These are phyloP conservation scores for Solanum tarapatanum DNA, from an alignment of 257 asterid genomes.

Conservation along the genomic window DNA sequence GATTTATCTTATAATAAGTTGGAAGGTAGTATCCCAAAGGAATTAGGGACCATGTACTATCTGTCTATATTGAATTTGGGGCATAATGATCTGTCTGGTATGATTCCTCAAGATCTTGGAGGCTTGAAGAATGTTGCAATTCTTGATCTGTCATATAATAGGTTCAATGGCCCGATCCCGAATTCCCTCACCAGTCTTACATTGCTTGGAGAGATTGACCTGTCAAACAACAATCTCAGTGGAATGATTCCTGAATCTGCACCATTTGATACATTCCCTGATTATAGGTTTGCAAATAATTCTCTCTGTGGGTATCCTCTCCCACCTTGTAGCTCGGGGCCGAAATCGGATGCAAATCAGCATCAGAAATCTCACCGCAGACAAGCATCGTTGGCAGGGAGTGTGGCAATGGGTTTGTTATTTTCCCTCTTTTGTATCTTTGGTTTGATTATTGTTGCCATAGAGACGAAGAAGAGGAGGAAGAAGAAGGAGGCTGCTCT, in stretches of 20 bases:
- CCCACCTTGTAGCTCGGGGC: constrained; percentile 21
- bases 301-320: constrained; percentile 91
- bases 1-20: constrained; percentile 69
- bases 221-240: constrained; percentile 66
- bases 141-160: constrained; percentile 73
- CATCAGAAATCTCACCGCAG: constrained; percentile 42
- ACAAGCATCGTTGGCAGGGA: constrained; percentile 76
- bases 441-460: constrained; percentile 53
- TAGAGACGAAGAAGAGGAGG: constrained; percentile 65
- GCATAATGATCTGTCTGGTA: constrained; percentile 70
- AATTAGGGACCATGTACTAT: constrained; percentile 71
- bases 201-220: constrained; percentile 55
- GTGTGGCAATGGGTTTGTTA: constrained; percentile 72
- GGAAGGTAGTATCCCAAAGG: constrained; percentile 76
- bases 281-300: constrained; percentile 46
- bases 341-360: constrained; percentile 11
- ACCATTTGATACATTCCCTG: constrained; percentile 75
- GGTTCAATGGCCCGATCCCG: constrained; percentile 62
- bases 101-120: constrained; percentile 63
- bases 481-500: constrained; percentile 69
- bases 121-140: constrained; percentile 66
- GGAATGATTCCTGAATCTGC: constrained; percentile 76
- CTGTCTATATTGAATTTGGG: constrained; percentile 64
- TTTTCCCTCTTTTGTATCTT: constrained; percentile 76
- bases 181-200: constrained; percentile 56